Base-by-base conservation (phyloP, 192 early-diverging fungal species). In the Chytriomyces sp. region DNA sequence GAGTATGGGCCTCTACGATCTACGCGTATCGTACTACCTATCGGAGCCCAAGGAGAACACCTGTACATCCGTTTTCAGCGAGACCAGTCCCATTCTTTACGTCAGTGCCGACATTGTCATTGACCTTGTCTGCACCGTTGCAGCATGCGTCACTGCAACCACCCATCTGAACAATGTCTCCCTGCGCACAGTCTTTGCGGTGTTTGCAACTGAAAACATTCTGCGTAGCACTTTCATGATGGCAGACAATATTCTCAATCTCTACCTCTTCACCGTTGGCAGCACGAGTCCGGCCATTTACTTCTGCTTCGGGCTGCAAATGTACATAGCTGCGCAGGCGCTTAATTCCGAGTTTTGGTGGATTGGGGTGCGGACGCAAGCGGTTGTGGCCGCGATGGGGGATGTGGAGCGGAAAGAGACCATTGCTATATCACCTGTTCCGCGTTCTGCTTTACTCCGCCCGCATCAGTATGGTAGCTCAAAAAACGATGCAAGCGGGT, bases 281-380 rank as follows among this genome's bases (percentile, higher is more conserved):
- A 33, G 40, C 22, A 64, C 10, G 12, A 19, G 17, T 12, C 25
- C 37, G 5, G 39, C 36, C 17, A 64, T 64, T 44, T 22, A 22
- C 10, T 25, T 17, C 6, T 49, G 44, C 3, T 49, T n/a, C 22
- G 44, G 44, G 44, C 8, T 64, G 22, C 17, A 64, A n/a, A 64
- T 41, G 37, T 64, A 64, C 32, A 31, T 64, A 4, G 6, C 22
- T 5, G 34, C 62, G 39, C 62, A 64, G 39, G 62, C 62, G 22
- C 8, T 64, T 41, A 64, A 64, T 64, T 64, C 62, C 4, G 62
- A 64, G 39, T 64, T 64, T 41, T 44, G n/a, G 19, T 26, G 10
- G 62, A 25, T 44, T n/a, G 25, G 34, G 17, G 28, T 44, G 3
- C 10, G 40, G 26, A 64, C 19, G 12, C 10, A 5, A n/a, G 62